Conservation (phyloP, 169 alveolate genomes). For the Plasmodium billcollinsi region DNA sequence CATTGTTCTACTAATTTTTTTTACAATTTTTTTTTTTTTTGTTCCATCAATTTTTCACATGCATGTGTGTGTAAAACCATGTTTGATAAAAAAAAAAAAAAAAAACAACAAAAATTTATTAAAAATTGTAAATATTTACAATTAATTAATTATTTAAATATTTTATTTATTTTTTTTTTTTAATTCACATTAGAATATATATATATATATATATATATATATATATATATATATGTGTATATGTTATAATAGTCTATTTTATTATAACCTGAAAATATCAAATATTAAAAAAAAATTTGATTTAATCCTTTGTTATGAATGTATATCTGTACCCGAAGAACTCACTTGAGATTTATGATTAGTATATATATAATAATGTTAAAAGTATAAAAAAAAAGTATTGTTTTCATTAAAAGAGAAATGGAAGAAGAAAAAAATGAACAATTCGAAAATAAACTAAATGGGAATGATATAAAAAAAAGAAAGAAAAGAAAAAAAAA, state of each 20-base stretch:
- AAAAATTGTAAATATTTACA: constrained; percentile 9
- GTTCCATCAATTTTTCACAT: neutral
- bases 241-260: too few species aligned
- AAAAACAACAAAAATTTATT: constrained; percentile 17
- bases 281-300: too few species aligned
- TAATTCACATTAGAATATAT: too few species aligned
- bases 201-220: too few species aligned
- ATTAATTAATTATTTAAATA: neutral
- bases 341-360: too few species aligned
- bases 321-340: too few species aligned
- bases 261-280: too few species aligned
- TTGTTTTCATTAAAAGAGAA: constrained; percentile 1
- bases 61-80: constrained; percentile 20
- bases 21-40: constrained; percentile 3
- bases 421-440: constrained; percentile 29
- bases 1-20: neutral
- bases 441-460: constrained; percentile 8
- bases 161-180: too few species aligned
- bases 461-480: constrained; percentile 8
- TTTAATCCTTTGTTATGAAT: too few species aligned
- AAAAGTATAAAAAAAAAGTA: neutral
- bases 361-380: neutral
- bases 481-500: constrained; percentile 55
- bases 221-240: too few species aligned
- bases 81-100: constrained; percentile 5